phyloP scores from a whole-genome alignment of 352 stramenopile species.

The Globisporangium apiculatum region DNA sequence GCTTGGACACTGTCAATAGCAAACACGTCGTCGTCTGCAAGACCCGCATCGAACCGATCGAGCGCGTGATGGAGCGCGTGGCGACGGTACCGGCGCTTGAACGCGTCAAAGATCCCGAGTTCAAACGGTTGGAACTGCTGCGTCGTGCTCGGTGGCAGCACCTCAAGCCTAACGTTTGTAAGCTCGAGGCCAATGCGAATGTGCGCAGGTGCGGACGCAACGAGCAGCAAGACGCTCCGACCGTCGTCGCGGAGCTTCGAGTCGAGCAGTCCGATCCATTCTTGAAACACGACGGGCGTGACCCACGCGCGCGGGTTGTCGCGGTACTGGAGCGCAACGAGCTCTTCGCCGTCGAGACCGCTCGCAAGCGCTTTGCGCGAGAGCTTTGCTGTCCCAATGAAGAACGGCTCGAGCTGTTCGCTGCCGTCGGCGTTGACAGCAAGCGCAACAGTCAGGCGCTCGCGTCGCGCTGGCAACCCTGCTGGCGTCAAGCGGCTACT shows the following conservation, averaged over 20 bases:
- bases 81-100: slow-evolving; percentile 47
- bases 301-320: slow-evolving; percentile 50
- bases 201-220: slow-evolving; percentile 33
- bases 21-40: slow-evolving; percentile 31
- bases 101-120: slow-evolving; percentile 30
- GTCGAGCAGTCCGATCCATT: slow-evolving; percentile 41
- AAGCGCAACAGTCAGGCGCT: slow-evolving; percentile 30
- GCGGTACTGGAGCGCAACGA: slow-evolving; percentile 35
- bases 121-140: slow-evolving; percentile 29
- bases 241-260: slow-evolving; percentile 38
- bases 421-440: slow-evolving; percentile 43
- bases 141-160: slow-evolving; percentile 27
- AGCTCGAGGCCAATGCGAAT: slow-evolving; percentile 43
- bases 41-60: slow-evolving; percentile 38
- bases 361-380: slow-evolving; percentile 7
- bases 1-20: slow-evolving; percentile 38
- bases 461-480: background rate
- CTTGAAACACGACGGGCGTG: slow-evolving; percentile 53
- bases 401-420: slow-evolving; percentile 48
- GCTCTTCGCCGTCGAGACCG: slow-evolving; percentile 2
- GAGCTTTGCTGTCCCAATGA: slow-evolving; percentile 30
- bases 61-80: slow-evolving; percentile 50
- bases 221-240: slow-evolving; percentile 34
- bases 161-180: slow-evolving; percentile 44
- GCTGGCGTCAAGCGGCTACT: slow-evolving; percentile 16